Percentiles rank a stretch among this genome's conserved stretches.
phyloP scores from a whole-genome alignment of 164 flowering plant genomes.

The Warburgia ugandensis region DNA sequence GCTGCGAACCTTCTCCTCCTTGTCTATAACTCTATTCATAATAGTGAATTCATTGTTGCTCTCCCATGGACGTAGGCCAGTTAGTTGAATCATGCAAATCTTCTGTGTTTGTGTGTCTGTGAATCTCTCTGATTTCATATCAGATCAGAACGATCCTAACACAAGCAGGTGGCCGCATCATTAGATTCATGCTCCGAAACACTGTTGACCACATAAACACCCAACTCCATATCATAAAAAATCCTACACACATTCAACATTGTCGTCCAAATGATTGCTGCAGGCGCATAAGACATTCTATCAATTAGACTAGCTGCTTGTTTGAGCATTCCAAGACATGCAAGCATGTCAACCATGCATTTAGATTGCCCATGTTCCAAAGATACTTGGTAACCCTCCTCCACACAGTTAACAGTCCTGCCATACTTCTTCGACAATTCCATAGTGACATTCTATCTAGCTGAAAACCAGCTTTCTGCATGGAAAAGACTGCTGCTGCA shows the following conservation, averaged over 20 bases:
- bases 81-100: too few species aligned
- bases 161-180: conserved; percentile 19
- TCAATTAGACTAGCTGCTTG: conserved; percentile 20
- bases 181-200: conserved; percentile 21
- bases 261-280: conserved; percentile 26
- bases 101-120: too few species aligned
- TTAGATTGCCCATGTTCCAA: conserved; percentile 22
- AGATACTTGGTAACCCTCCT: conserved; percentile 20
- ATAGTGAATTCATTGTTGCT: too few species aligned
- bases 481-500: conserved; percentile 24
- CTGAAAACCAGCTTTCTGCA: conserved; percentile 19
- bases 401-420: conserved; percentile 24
- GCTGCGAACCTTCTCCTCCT: too few species aligned
- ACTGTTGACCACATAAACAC: conserved; percentile 16
- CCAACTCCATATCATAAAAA: conserved; percentile 19
- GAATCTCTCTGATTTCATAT: too few species aligned
- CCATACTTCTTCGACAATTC: conserved; percentile 20
- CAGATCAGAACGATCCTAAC: too few species aligned
- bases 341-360: conserved; percentile 30
- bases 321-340: conserved; percentile 17
- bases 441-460: conserved; percentile 26
- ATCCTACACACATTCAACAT: conserved; percentile 28
- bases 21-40: too few species aligned
- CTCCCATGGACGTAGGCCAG: too few species aligned
- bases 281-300: conserved; percentile 15